Base-by-base conservation (phyloP, 164 flowering plant species). In the Warburgia ugandensis region DNA sequence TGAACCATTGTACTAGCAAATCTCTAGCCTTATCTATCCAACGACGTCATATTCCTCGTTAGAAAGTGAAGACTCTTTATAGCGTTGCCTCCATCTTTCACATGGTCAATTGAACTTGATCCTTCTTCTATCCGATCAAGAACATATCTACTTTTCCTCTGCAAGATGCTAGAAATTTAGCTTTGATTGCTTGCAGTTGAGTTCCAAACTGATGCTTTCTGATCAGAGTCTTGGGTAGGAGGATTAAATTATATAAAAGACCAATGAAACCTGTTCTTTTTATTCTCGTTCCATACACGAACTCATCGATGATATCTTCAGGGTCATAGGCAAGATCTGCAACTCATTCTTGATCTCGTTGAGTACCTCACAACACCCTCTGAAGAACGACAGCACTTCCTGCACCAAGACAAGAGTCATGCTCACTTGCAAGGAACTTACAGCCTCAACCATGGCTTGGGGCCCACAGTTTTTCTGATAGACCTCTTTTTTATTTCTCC, bases 11-110 rank as follows among this genome's bases (percentile, higher is more conserved):
- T 0, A 68, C 16, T 20, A 78, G 27, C 23, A 23, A 32, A 9
- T 52, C 55, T 43, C 6, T 64, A 29, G 50, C 31, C 20, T 59
- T 55, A 0, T 70, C 73, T 44, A 78, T 67, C 2, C 84, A 20
- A 77, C 77, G 1, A 73, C 32, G 17, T 75, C 76, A 20, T 66
- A 71, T 31, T 73, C 77, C 0, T 65, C 60, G 0, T 41, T 40
- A 20, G 73, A 65, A 19, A 56, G 26, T 11, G 42, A 11, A 1
- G 21, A 4, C n/a, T 50, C 43, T 36, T 11, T 8, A 23, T 33
- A 5, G n/a, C 13, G 19, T n/a, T 22, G n/a, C n/a, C n/a, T 8
- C 41, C 20, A 21, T 7, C 6, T 23, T 50, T 33, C 42, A 29
- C 22, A 10, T 13, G 19, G 2, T 8, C 21, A 19, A 13, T 5